Evolutionary conservation across 2,329 filamentous ascomycete species (phyloP).

Genomic region (Pseudopyrenochaeta lycopersici): DNA sequence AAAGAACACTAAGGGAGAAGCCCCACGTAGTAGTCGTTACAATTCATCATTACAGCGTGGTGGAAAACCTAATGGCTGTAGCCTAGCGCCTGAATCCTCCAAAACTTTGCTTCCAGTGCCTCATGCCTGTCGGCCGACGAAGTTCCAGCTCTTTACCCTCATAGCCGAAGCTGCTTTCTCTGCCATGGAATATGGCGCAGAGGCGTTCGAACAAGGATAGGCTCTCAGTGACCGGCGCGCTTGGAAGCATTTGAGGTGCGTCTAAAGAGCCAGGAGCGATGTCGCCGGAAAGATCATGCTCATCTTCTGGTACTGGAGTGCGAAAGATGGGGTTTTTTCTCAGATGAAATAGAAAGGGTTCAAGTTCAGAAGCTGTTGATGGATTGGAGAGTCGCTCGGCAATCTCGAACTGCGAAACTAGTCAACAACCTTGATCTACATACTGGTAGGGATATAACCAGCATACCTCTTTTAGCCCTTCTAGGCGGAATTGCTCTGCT

Average conservation of each 20-base stretch:
- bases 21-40: background rate
- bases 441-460: background rate
- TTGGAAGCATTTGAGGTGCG: constrained; percentile 44
- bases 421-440: background rate
- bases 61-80: background rate
- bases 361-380: constrained; percentile 20
- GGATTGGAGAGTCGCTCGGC: constrained; percentile 39
- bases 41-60: background rate
- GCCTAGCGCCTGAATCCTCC: constrained; percentile 21
- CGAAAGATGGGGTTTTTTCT: constrained; percentile 31
- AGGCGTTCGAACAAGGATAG: constrained; percentile 29
- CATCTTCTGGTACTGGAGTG: constrained; percentile 22
- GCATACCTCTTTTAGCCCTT: constrained; percentile 46
- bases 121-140: constrained; percentile 41
- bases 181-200: constrained; percentile 31
- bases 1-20: too few species aligned
- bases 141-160: constrained; percentile 47
- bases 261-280: constrained; percentile 46
- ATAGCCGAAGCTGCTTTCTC: constrained; percentile 37
- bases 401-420: constrained; percentile 42
- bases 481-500: constrained; percentile 43
- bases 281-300: constrained; percentile 44
- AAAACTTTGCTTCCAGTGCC: constrained; percentile 37
- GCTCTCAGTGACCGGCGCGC: constrained; percentile 22
- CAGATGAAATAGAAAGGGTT: constrained; percentile 29